phyloP scores from a whole-genome alignment of 768 basidiomycete genomes.

The Lyophyllum shimeji region DNA sequence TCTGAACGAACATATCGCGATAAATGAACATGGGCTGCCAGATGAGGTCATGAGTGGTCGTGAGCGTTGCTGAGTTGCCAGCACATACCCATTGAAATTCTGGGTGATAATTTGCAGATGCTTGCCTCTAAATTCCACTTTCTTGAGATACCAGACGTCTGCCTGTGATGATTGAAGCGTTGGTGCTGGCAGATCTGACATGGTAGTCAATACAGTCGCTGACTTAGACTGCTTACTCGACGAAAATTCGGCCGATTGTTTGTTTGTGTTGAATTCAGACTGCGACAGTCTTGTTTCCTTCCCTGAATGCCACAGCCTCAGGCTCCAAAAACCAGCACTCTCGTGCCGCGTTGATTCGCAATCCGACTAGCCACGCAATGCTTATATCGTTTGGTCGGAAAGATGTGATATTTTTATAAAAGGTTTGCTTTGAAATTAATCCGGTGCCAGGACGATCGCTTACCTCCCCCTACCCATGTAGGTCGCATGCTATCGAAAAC shows the following conservation, averaged over 20 bases:
- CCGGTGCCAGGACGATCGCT: no score
- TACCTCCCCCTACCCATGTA: no score
- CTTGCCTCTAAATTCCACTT: constrained; percentile 49
- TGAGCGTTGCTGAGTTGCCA: background rate
- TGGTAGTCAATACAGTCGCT: background rate
- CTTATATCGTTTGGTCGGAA: no score
- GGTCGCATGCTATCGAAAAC: no score
- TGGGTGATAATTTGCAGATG: constrained; percentile 71
- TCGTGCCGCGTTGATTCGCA: no score
- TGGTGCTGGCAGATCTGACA: constrained; percentile 18
- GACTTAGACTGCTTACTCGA: background rate
- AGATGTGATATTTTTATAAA: no score
- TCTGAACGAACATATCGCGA: constrained; percentile 73
- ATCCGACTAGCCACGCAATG: no score
- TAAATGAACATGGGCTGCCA: constrained; percentile 83
- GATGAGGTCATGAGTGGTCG: background rate
- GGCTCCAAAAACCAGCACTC: no score
- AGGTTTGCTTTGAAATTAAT: no score
- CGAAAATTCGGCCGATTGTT: background rate
- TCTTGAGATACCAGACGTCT: constrained; percentile 81
- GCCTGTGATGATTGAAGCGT: constrained; percentile 42
- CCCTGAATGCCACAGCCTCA: no score
- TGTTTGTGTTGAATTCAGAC: background rate
- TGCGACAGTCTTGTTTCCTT: background rate
- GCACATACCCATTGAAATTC: constrained; percentile 77